Percentiles rank a stretch among this genome's conserved stretches.
phyloP scores from a whole-genome alignment of 2,329 filamentous ascomycete species.

The Septoria linicola region DNA sequence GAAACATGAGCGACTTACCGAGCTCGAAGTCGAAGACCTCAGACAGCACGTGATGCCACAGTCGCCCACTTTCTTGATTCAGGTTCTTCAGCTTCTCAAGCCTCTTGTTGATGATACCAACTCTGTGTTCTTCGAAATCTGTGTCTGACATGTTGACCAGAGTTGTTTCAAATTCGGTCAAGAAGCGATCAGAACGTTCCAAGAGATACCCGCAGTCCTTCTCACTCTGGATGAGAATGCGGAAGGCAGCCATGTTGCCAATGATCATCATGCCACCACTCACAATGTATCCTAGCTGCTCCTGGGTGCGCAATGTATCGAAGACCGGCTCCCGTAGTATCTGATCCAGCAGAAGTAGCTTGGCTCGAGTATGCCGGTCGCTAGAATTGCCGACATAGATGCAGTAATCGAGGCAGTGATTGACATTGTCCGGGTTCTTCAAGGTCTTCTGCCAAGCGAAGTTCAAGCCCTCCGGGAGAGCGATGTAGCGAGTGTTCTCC shows the following conservation, averaged over 20 bases:
- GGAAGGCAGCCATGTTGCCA: conserved; percentile 75
- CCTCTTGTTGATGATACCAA: conserved; percentile 80
- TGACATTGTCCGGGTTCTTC: conserved; percentile 81
- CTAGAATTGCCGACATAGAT: conserved; percentile 47
- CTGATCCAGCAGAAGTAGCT: conserved; percentile 78
- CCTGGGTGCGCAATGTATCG: conserved; percentile 91
- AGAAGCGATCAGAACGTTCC: conserved; percentile 80
- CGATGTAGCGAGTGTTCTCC: conserved; percentile 72
- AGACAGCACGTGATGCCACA: conserved; percentile 80
- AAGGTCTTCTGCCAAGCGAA: conserved; percentile 78
- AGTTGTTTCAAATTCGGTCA: conserved; percentile 64
- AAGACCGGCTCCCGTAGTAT: conserved; percentile 92
- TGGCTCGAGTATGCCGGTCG: conserved; percentile 70
- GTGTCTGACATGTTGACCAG: conserved; percentile 74
- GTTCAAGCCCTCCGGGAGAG: conserved; percentile 77
- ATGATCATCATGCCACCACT: conserved; percentile 73
- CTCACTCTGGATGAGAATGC: conserved; percentile 92
- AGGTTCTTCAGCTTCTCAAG: conserved; percentile 93
- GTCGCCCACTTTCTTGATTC: conserved; percentile 74
- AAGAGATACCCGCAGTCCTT: conserved; percentile 81
- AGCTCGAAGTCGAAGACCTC: conserved; percentile 90
- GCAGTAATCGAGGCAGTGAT: conserved; percentile 54
- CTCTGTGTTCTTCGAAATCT: conserved; percentile 88
- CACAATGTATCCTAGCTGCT: conserved; percentile 95
- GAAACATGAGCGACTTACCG: conserved; percentile 55